A percentile compares a stretch with the other conserved stretches of the same genome.
phyloP scores from a whole-genome alignment of 257 asterid species.

The Fraxinus americana region DNA sequence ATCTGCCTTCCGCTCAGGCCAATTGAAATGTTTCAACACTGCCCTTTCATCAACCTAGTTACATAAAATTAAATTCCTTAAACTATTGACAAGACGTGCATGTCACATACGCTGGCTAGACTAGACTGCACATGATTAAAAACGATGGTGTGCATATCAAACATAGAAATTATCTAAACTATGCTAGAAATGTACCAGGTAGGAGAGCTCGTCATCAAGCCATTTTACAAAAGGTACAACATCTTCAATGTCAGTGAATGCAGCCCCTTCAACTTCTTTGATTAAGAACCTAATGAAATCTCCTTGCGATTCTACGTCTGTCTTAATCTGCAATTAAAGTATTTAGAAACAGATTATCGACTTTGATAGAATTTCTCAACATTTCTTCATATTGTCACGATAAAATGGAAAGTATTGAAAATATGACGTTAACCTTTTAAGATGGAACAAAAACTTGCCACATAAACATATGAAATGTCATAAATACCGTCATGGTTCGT shows the following conservation, averaged over 20 bases:
- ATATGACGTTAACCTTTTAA: background rate
- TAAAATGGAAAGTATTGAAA: no score
- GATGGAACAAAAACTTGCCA: conserved; percentile 1
- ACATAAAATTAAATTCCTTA: background rate
- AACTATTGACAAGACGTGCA: background rate
- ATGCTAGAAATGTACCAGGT: conserved; percentile 43
- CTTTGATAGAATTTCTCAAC: conserved; percentile 17
- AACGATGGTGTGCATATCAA: no score
- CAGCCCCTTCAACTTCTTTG: conserved; percentile 72
- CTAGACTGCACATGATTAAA: no score
- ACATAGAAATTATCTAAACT: background rate
- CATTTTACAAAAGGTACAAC: conserved; percentile 82
- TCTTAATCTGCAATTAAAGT: conserved; percentile 59
- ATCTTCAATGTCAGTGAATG: conserved; percentile 76
- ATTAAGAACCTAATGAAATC: conserved; percentile 70
- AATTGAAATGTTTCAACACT: conserved; percentile 79
- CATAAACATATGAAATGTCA: conserved; percentile 19
- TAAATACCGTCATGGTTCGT: conserved; percentile 36
- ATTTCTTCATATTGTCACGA: background rate
- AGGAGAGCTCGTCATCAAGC: conserved; percentile 79
- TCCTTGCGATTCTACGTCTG: conserved; percentile 77
- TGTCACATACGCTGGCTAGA: no score
- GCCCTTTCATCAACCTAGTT: conserved; percentile 88
- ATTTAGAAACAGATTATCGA: conserved; percentile 13
- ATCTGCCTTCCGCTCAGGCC: conserved; percentile 92